These are phyloP conservation scores for Aspergillus alliaceus DNA, from an alignment of 2,329 filamentous ascomycete species.

Conservation along the genomic window DNA sequence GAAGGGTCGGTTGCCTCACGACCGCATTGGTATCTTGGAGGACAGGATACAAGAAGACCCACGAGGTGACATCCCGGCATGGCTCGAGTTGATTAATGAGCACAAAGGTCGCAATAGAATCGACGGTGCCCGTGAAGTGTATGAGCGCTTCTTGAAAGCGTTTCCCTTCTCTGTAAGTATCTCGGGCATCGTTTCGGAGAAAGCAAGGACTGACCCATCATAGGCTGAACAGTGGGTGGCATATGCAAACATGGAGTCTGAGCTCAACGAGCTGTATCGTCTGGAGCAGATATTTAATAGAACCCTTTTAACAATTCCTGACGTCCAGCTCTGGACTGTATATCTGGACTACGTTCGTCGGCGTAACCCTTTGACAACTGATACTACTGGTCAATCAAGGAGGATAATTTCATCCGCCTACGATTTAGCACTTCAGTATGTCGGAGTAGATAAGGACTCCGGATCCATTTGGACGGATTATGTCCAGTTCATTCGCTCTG, in stretches of 20 bases:
- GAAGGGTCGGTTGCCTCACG: constrained; percentile 64
- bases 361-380: constrained; percentile 80
- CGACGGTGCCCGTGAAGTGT: constrained; percentile 76
- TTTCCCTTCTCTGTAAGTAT: constrained; percentile 87
- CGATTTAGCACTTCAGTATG: constrained; percentile 84
- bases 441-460: constrained; percentile 88
- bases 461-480: constrained; percentile 93
- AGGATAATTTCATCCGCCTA: constrained; percentile 81
- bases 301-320: constrained; percentile 74
- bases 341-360: constrained; percentile 96
- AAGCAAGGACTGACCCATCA: constrained; percentile 31
- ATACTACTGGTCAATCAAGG: constrained; percentile 72
- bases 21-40: constrained; percentile 78
- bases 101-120: constrained; percentile 78
- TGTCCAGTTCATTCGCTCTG: constrained; percentile 85
- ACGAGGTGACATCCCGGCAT: constrained; percentile 87
- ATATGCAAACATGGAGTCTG: constrained; percentile 86
- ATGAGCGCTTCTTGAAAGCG: constrained; percentile 80
- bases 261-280: constrained; percentile 75
- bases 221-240: constrained; percentile 90
- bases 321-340: constrained; percentile 84
- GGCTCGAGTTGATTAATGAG: constrained; percentile 83
- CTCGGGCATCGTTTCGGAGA: not conserved
- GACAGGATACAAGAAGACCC: constrained; percentile 90
- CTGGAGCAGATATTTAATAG: constrained; percentile 82